These are phyloP conservation scores for Coemansia sp. DNA, from an alignment of 192 early-diverging fungal species.

Conservation along the genomic window DNA sequence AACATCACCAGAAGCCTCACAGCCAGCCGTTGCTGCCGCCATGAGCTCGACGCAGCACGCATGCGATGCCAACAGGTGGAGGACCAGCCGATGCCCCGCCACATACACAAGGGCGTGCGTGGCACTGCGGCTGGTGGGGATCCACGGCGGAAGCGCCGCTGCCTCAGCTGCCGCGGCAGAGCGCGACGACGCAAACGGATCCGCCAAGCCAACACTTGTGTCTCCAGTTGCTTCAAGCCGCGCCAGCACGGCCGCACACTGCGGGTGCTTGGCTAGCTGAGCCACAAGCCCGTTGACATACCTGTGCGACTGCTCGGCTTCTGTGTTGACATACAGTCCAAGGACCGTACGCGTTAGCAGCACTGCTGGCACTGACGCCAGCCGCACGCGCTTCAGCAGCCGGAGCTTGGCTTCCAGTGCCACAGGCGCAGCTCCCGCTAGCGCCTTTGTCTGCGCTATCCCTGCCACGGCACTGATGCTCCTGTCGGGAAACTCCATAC, in stretches of 20 bases:
- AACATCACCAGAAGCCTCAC: neutral
- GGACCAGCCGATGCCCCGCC: constrained; percentile 14
- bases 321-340: constrained; percentile 25
- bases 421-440: neutral
- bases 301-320: constrained; percentile 9
- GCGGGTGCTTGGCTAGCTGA: neutral
- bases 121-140: constrained; percentile 6
- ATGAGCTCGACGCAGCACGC: constrained; percentile 14
- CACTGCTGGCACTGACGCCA: constrained; percentile 29
- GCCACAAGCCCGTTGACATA: constrained; percentile 33
- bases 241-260: constrained; percentile 12
- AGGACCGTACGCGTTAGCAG: constrained; percentile 21
- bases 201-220: constrained; percentile 6
- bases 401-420: constrained; percentile 28
- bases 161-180: neutral
- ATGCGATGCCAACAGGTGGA: constrained; percentile 31
- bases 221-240: constrained; percentile 15
- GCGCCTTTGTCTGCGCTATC: constrained; percentile 1
- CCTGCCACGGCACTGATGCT: constrained; percentile 18
- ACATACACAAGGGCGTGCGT: constrained; percentile 28
- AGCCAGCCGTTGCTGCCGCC: neutral
- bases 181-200: constrained; percentile 21
- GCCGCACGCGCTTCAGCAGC: constrained; percentile 16
- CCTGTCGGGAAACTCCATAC: constrained; percentile 14
- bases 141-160: neutral